Evolutionary conservation across 768 basidiomycete genomes (phyloP).

Genomic region (Suillus ampliporus): DNA sequence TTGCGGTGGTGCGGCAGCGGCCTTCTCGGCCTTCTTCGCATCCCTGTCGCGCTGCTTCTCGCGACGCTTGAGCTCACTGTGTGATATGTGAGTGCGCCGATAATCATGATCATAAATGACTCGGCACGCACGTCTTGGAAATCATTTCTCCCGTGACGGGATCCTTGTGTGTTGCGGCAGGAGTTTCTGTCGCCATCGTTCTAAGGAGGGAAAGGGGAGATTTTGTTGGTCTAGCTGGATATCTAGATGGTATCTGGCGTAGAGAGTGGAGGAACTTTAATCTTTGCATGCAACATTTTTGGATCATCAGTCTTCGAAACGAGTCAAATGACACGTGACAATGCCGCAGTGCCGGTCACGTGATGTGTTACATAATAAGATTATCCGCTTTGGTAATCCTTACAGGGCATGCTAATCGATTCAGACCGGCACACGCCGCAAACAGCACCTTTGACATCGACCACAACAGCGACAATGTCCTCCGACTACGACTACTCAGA

Average conservation of each 20-base stretch:
- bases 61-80: constrained; percentile 92
- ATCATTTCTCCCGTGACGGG: constrained; percentile 95
- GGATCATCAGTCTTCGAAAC: constrained; percentile 23
- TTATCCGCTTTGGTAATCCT: constrained; percentile 8
- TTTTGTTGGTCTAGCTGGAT: background rate
- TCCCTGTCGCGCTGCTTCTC: constrained; percentile 79
- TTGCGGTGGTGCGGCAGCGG: constrained; percentile 54
- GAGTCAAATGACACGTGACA: constrained; percentile 4
- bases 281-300: constrained; percentile 30
- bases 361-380: background rate
- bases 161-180: constrained; percentile 59
- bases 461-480: constrained; percentile 44
- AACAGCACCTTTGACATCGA: constrained; percentile 21
- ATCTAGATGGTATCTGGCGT: constrained; percentile 12
- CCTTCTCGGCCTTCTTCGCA: constrained; percentile 79
- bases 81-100: constrained; percentile 27
- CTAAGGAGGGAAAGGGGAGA: constrained; percentile 6
- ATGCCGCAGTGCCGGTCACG: background rate
- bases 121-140: constrained; percentile 82
- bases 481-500: constrained; percentile 79
- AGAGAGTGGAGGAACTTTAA: constrained; percentile 5
- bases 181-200: constrained; percentile 47
- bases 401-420: constrained; percentile 10
- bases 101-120: constrained; percentile 17
- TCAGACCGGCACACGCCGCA: constrained; percentile 4